Conservation (phyloP, 108 stramenopile genomes). For the Cyclostephanos tholiformis region DNA sequence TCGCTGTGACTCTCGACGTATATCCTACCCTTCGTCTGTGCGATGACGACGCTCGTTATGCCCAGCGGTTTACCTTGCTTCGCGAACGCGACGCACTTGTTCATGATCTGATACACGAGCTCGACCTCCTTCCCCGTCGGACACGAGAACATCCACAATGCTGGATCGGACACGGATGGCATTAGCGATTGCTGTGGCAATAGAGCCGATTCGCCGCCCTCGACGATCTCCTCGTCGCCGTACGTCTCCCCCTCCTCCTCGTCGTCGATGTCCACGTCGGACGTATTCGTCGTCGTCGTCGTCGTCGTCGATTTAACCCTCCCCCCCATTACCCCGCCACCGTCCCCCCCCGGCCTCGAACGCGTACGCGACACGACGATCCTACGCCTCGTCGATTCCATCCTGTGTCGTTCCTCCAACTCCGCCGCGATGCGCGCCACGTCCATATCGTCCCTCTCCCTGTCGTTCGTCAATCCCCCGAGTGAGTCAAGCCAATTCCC, state of each 20-base stretch:
- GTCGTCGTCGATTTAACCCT: not conserved
- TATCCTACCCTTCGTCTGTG: conserved; percentile 88
- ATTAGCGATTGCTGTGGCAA: conserved; percentile 92
- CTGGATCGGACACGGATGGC: conserved; percentile 93
- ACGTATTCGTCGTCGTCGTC: conserved; percentile 9
- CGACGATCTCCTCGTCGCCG: conserved; percentile 47
- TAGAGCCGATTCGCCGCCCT: conserved; percentile 57
- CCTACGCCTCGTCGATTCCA: conserved; percentile 60
- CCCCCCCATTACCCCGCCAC: conserved; percentile 11
- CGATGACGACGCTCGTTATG: conserved; percentile 87
- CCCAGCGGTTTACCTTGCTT: conserved; percentile 79
- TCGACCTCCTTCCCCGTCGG: conserved; percentile 89
- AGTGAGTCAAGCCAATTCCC: conserved; percentile 51
- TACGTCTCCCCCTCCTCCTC: conserved; percentile 18
- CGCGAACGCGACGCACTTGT: conserved; percentile 89
- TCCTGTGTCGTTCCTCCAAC: conserved; percentile 84
- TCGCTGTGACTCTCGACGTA: conserved; percentile 94
- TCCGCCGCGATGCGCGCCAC: conserved; percentile 79
- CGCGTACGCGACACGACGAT: not conserved
- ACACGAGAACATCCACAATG: conserved; percentile 93
- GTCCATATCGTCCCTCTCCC: conserved; percentile 40
- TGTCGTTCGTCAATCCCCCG: conserved; percentile 34
- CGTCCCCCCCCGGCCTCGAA: not conserved
- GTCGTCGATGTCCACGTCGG: conserved; percentile 4
- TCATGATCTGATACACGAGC: conserved; percentile 92